Evolutionary conservation across 257 asterid species (phyloP), one percentile per base, ranked within the genome.

Genomic region (Coffea eugenioides): DNA sequence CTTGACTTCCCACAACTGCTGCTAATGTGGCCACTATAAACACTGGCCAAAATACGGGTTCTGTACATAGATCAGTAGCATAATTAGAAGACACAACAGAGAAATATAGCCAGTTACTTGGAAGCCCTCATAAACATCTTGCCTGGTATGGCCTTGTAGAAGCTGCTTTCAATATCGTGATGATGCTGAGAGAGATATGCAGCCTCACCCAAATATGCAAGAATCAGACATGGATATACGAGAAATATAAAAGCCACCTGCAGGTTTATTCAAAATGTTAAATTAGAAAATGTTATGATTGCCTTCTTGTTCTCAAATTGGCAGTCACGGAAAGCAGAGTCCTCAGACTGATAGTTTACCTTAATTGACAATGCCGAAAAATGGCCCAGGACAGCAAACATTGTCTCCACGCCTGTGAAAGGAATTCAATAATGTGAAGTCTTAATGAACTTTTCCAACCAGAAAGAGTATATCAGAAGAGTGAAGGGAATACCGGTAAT

Each of bases 351-450:
- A 54, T 27, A 6, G 14, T 41, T 59, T 79, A 82, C 88, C 86
- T 78, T 72, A 68, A 89, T 86, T 69, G 93, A 89, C 79, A 84
- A 76, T 27, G 86, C 80, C 15, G 93, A 86, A 77, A 89, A 89
- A 80, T 89, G 93, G 69, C 91, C 93, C 74, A 89, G 84, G 70
- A 84, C 93, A 68, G 93, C 91, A 83, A 88, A 89, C 93, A 89
- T 89, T 54, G 91, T 85, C 82, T 89, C 93, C 0, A 87, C 80
- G 65, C 93, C 93, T 89, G 86, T 41, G 51, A 54, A 36, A 31
- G 46, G 62, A 81, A 21, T 21, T 39, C 39, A 46, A 81, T 74
- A 18, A 61, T 57, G n/a, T 23, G 14, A 73, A 27, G 45, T 34
- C 41, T 48, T 6, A 68, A 52, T 4, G 49, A 31, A 20, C 6